Conservation (phyloP, 352 stramenopile genomes). For the Phytophthora podocarpi region DNA sequence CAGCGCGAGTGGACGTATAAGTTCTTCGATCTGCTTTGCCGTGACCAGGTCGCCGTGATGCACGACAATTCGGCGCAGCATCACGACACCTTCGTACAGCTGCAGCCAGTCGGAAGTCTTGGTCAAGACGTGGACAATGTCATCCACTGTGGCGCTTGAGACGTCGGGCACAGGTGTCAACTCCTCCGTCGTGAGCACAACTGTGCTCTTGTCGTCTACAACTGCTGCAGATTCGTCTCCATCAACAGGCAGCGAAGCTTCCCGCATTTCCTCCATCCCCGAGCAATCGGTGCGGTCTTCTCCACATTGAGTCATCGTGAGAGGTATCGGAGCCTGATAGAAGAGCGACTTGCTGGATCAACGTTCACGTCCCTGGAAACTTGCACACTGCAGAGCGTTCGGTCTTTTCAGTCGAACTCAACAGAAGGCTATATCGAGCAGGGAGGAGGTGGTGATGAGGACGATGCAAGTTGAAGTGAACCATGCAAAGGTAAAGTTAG, state of each 20-base stretch:
- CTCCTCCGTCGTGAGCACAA: conserved; percentile 51
- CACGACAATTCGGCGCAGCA: conserved; percentile 59
- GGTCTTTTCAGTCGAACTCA: neutral
- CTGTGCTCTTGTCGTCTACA: conserved; percentile 48
- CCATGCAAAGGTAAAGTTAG: conserved; percentile 15
- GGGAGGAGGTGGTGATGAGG: neutral
- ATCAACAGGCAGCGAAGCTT: conserved; percentile 15
- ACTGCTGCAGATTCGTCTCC: neutral
- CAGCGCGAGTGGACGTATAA: conserved; percentile 43
- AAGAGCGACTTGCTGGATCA: no score
- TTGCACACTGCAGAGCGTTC: conserved; percentile 14
- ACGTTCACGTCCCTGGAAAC: conserved; percentile 5
- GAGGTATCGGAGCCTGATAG: no score
- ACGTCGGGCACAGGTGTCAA: conserved; percentile 36
- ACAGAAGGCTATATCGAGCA: conserved; percentile 36
- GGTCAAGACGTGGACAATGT: conserved; percentile 35
- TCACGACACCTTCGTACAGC: conserved; percentile 67
- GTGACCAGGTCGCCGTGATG: conserved; percentile 44
- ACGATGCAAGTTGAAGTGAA: conserved; percentile 2
- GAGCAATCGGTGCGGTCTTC: neutral
- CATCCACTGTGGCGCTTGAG: conserved; percentile 20
- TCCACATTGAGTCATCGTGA: conserved; percentile 26
- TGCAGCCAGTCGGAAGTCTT: conserved; percentile 53
- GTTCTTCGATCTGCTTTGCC: conserved; percentile 20
- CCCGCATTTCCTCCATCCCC: conserved; percentile 18